Conservation (phyloP, 495 filamentous ascomycete genomes). For the Tuber calosporum region DNA sequence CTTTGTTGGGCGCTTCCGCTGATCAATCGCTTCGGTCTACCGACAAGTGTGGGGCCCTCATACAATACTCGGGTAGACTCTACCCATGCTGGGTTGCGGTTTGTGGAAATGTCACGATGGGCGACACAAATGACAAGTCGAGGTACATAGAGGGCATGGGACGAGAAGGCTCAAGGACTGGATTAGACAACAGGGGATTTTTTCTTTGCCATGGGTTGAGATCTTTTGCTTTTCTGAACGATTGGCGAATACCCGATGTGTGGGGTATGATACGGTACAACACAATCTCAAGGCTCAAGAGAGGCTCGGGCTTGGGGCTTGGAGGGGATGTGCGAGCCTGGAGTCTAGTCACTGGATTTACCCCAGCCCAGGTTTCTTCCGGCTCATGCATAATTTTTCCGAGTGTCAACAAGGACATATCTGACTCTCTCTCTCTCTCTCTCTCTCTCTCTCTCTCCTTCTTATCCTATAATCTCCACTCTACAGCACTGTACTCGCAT, state of each 20-base stretch:
- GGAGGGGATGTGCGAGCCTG: slow-evolving; percentile 6
- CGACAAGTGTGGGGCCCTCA: neutral
- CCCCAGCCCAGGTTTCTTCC: slow-evolving; percentile 21
- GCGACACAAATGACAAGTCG: neutral
- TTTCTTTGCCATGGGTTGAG: neutral
- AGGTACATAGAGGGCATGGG: neutral
- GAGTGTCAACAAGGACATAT: neutral
- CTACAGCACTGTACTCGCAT: too few relatives aligned
- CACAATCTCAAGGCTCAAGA: neutral
- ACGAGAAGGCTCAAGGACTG: neutral
- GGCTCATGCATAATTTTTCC: slow-evolving; percentile 21
- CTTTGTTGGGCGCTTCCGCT: neutral
- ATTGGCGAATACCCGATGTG: slow-evolving; percentile 28
- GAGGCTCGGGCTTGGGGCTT: slow-evolving; percentile 11
- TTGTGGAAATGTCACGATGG: neutral
- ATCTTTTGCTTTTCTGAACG: slow-evolving; percentile 14
- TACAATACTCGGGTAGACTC: too few relatives aligned
- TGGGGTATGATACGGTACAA: slow-evolving; percentile 12
- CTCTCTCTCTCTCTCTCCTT: neutral
- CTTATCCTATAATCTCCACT: neutral
- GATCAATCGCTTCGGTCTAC: neutral
- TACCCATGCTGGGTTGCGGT: neutral
- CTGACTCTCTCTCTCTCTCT: neutral
- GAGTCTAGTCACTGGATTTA: slow-evolving; percentile 11
- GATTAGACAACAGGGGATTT: neutral